These are phyloP conservation scores for Aureobasidium pullulans DNA, from an alignment of 2,329 filamentous ascomycete genomes.

Conservation along the genomic window DNA sequence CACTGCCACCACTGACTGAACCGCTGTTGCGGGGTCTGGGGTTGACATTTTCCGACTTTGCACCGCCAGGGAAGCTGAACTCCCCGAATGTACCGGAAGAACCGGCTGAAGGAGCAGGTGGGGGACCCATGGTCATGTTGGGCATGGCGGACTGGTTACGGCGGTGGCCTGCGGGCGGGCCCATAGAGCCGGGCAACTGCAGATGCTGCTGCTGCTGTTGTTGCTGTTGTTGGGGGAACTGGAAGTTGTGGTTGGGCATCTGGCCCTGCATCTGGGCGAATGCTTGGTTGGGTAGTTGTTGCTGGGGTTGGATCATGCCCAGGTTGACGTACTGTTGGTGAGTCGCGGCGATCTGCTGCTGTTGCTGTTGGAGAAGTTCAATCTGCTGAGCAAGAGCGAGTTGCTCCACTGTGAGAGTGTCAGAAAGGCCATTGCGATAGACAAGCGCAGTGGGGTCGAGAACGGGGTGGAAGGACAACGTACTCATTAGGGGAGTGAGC, in stretches of 20 bases:
- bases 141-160: constrained; percentile 97
- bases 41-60: constrained; percentile 51
- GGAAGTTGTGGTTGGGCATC: constrained; percentile 72
- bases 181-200: constrained; percentile 62
- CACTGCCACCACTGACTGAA: constrained; percentile 54
- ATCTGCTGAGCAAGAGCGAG: constrained; percentile 97
- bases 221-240: constrained; percentile 74
- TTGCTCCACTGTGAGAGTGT: constrained; percentile 70
- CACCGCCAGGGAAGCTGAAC: constrained; percentile 46
- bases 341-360: constrained; percentile 92
- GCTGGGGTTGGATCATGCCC: constrained; percentile 84
- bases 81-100: constrained; percentile 69
- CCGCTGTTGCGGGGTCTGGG: constrained; percentile 64
- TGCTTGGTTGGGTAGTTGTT: constrained; percentile 63
- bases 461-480: constrained; percentile 39
- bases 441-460: background rate
- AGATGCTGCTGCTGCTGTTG: constrained; percentile 59
- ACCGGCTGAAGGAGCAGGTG: constrained; percentile 75
- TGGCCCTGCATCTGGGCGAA: constrained; percentile 74
- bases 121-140: constrained; percentile 83
- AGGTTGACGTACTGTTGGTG: constrained; percentile 98
- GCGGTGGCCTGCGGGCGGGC: constrained; percentile 78
- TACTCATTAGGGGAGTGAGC: constrained; percentile 95
- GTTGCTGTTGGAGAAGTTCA: constrained; percentile 92
- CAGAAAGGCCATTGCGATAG: constrained; percentile 19